Conservation (phyloP, 768 basidiomycete genomes). For the Mycena haematopus region DNA sequence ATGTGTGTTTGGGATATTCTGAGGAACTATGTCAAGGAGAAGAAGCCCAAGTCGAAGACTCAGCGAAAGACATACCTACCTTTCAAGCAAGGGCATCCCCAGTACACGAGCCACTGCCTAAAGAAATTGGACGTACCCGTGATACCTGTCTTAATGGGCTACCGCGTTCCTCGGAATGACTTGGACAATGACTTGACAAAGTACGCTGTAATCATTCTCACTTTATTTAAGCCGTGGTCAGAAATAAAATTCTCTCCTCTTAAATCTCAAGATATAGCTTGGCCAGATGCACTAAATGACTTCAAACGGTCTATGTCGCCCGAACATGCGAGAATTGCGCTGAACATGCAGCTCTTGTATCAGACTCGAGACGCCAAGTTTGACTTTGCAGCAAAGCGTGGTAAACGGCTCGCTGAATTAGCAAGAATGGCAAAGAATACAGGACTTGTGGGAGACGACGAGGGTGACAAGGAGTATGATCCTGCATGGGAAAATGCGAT, state of each 20-base stretch:
- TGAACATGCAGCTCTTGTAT: slow-evolving; percentile 23
- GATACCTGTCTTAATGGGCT: slow-evolving; percentile 9
- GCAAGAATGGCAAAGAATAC: not conserved
- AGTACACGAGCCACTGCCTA: slow-evolving; percentile 17
- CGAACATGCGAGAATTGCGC: not conserved
- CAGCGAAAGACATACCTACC: slow-evolving; percentile 9
- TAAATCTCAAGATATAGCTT: not conserved
- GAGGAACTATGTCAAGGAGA: slow-evolving; percentile 3
- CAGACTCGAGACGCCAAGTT: slow-evolving; percentile 19
- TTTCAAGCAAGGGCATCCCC: slow-evolving; percentile 21
- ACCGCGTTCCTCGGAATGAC: slow-evolving; percentile 21
- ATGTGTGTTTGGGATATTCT: slow-evolving; percentile 18
- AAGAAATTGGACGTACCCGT: slow-evolving; percentile 5
- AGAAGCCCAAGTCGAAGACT: slow-evolving; percentile 7
- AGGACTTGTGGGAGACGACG: not conserved
- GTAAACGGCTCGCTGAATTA: slow-evolving; percentile 2
- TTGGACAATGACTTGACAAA: slow-evolving; percentile 8
- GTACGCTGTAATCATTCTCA: slow-evolving; percentile 13
- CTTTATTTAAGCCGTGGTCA: slow-evolving; percentile 17
- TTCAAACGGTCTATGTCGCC: not conserved
- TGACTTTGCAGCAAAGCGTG: slow-evolving; percentile 13
- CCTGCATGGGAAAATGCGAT: slow-evolving; percentile 12
- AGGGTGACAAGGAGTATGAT: slow-evolving; percentile 2
- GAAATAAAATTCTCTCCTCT: slow-evolving; percentile 3
- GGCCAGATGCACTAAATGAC: slow-evolving; percentile 5